Conservation (phyloP, 2,329 filamentous ascomycete genomes). For the Aspergillus hiratsukae region DNA sequence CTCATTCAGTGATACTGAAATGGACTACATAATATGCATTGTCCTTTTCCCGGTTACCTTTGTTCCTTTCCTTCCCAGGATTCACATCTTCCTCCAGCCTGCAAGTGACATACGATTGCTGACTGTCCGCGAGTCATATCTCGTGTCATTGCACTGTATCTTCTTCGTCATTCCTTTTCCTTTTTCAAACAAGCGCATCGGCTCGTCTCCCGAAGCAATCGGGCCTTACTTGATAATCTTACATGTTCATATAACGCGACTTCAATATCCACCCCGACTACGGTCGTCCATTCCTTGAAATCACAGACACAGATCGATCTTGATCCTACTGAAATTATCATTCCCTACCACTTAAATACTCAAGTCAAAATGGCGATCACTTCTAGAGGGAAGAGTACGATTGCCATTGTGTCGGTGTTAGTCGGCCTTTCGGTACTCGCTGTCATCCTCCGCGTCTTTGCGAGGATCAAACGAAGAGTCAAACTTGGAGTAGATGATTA, state of each 20-base stretch:
- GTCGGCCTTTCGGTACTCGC: constrained; percentile 23
- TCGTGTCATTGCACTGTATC: neutral
- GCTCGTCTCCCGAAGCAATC: too few species aligned
- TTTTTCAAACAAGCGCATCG: too few species aligned
- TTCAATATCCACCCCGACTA: neutral
- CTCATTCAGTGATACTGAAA: neutral
- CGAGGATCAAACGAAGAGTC: constrained; percentile 26
- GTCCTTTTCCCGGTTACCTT: neutral
- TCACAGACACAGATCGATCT: neutral
- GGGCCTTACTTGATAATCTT: neutral
- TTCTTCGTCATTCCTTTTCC: neutral
- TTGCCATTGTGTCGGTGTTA: constrained; percentile 27
- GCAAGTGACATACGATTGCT: neutral
- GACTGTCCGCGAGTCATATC: neutral
- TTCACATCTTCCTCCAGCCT: constrained; percentile 11
- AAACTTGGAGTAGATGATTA: constrained; percentile 30
- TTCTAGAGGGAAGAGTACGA: constrained; percentile 24
- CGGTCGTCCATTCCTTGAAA: neutral
- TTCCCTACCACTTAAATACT: neutral
- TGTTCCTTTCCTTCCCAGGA: constrained; percentile 5
- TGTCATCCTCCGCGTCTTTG: constrained; percentile 22
- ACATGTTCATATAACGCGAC: neutral
- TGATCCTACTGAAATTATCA: neutral
- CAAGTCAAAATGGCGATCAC: constrained; percentile 21
- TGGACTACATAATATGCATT: neutral